phyloP scores from a whole-genome alignment of 192 early-diverging fungal genomes.

The Entomortierella parvispora region DNA sequence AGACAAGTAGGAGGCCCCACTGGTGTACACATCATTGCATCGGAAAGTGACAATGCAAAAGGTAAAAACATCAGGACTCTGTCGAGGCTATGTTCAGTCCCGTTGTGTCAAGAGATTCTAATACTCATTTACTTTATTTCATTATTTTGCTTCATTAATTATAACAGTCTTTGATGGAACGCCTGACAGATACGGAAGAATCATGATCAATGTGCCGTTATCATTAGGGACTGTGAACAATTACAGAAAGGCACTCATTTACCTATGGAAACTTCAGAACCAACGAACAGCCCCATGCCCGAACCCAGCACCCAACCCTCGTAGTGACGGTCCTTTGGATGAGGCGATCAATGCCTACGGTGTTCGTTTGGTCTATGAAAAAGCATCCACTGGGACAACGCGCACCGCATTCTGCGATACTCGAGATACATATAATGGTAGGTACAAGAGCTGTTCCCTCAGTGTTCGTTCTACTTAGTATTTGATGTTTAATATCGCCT shows the following conservation, averaged over 20 bases:
- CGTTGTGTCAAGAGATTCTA: too few species aligned
- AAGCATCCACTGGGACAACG: not conserved
- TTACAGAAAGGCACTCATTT: slow-evolving; percentile 8
- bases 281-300: not conserved
- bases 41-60: too few species aligned
- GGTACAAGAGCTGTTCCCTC: too few species aligned
- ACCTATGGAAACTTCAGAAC: slow-evolving; percentile 13
- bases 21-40: too few species aligned
- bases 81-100: too few species aligned
- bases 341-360: slow-evolving; percentile 16
- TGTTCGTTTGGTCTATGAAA: slow-evolving; percentile 7
- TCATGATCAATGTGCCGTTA: slow-evolving; percentile 5
- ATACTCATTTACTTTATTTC: too few species aligned
- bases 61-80: too few species aligned
- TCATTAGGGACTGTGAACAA: slow-evolving; percentile 6
- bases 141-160: too few species aligned
- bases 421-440: too few species aligned
- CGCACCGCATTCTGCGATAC: not conserved
- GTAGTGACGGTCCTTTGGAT: slow-evolving; percentile 8
- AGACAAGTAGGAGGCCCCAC: too few species aligned
- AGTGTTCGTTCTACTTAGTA: too few species aligned
- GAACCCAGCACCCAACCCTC: slow-evolving; percentile 12
- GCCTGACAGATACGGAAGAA: slow-evolving; percentile 7
- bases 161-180: too few species aligned
- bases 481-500: not conserved